Evolutionary conservation across 345 rosid genomes (phyloP).

Genomic region (Ricinus communis): DNA sequence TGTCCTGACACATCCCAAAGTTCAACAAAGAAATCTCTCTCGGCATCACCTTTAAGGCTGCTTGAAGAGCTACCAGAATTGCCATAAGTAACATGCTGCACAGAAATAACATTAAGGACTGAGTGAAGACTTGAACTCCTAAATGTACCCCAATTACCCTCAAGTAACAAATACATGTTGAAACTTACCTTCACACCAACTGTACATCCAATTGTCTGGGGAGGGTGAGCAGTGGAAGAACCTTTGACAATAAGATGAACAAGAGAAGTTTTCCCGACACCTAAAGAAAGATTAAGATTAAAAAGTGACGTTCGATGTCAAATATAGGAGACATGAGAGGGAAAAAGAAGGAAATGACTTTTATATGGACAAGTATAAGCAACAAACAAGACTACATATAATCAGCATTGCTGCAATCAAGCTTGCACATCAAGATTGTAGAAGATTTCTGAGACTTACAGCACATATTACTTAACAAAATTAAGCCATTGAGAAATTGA

Average conservation of each 20-base stretch:
- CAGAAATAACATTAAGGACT: constrained; percentile 15
- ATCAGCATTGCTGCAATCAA: background rate
- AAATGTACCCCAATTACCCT: constrained; percentile 9
- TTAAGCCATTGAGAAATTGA: too few relatives aligned
- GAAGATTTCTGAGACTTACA: background rate
- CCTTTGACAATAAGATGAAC: constrained; percentile 87
- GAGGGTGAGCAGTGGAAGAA: constrained; percentile 59
- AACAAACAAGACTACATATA: background rate
- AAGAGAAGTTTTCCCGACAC: constrained; percentile 95
- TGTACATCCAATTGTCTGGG: constrained; percentile 95
- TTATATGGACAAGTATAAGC: background rate
- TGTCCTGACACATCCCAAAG: constrained; percentile 99
- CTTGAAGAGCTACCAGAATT: constrained; percentile 86
- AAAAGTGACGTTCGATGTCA: constrained; percentile 17
- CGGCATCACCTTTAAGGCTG: constrained; percentile 83
- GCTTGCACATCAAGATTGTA: background rate
- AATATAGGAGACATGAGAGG: background rate
- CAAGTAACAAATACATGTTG: background rate
- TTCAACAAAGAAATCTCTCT: constrained; percentile 96
- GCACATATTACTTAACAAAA: background rate
- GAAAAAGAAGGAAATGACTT: background rate
- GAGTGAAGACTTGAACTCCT: constrained; percentile 19
- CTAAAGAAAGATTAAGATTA: constrained; percentile 33
- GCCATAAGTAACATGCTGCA: constrained; percentile 74
- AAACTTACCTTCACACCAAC: constrained; percentile 90